Conservation (phyloP, 1,139 yeast species). For the Magnusiomyces paraingens region DNA sequence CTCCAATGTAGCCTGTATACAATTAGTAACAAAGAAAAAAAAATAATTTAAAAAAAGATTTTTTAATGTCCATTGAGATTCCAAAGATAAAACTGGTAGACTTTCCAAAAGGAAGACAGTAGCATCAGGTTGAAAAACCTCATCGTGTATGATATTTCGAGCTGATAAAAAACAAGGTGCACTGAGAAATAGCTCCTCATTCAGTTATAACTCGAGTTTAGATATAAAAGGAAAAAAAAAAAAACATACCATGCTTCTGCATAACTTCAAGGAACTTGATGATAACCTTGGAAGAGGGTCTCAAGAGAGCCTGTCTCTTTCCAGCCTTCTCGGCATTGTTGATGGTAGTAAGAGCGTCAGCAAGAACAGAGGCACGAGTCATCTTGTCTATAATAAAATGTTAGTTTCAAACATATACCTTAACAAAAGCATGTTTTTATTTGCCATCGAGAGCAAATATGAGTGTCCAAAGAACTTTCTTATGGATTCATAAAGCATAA, state of each 20-base stretch:
- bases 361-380: slow-evolving; percentile 98
- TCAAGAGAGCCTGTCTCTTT: slow-evolving; percentile 96
- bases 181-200: slow-evolving; percentile 81
- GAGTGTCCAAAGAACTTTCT: slow-evolving; percentile 12
- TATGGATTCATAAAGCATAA: slow-evolving; percentile 11
- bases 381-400: slow-evolving; percentile 40
- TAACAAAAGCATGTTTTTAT: slow-evolving; percentile 9
- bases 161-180: slow-evolving; percentile 97
- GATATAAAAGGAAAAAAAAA: slow-evolving; percentile 5
- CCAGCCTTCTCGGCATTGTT: slow-evolving; percentile 99
- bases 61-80: slow-evolving; percentile 8
- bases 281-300: slow-evolving; percentile 99
- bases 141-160: slow-evolving; percentile 62
- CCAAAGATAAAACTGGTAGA: slow-evolving; percentile 34
- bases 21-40: slow-evolving; percentile 26
- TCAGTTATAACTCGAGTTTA: slow-evolving; percentile 74
- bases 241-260: slow-evolving; percentile 82
- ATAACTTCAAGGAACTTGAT: slow-evolving; percentile 94
- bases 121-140: background rate
- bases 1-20: slow-evolving; percentile 83
- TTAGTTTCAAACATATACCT: slow-evolving; percentile 9
- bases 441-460: slow-evolving; percentile 7
- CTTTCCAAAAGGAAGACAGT: background rate
- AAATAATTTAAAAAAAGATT: slow-evolving; percentile 7
- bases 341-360: slow-evolving; percentile 97